Percentiles rank a stretch among this genome's conserved stretches.
phyloP scores from a whole-genome alignment of 2,329 filamentous ascomycete genomes.

The Basipetospora chlamydospora region DNA sequence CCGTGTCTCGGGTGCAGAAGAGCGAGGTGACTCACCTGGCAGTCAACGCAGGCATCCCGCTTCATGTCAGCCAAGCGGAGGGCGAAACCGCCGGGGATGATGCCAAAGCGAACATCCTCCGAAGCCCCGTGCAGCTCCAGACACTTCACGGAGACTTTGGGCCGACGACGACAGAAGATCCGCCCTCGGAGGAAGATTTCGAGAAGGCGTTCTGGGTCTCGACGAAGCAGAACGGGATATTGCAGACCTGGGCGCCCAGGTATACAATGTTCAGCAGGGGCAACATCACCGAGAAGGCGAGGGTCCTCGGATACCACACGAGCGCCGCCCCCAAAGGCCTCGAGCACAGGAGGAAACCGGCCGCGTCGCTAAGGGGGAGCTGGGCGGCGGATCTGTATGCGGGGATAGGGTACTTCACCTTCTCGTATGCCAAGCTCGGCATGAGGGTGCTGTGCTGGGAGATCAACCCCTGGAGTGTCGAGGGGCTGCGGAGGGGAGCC shows the following conservation, averaged over 20 bases:
- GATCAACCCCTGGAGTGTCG: slow-evolving; percentile 75
- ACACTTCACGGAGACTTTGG: slow-evolving; percentile 68
- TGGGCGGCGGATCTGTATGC: slow-evolving; percentile 69
- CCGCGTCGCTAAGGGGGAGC: background rate
- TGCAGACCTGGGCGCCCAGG: slow-evolving; percentile 73
- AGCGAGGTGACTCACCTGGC: slow-evolving; percentile 39
- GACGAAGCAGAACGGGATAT: slow-evolving; percentile 63
- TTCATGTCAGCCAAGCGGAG: slow-evolving; percentile 16
- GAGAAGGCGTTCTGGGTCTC: slow-evolving; percentile 60
- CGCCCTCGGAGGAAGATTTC: slow-evolving; percentile 39
- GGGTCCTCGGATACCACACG: slow-evolving; percentile 44
- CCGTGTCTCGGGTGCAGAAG: slow-evolving; percentile 27
- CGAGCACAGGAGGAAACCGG: background rate
- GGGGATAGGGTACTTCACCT: slow-evolving; percentile 88
- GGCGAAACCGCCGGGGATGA: background rate
- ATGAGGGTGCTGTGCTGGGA: slow-evolving; percentile 76
- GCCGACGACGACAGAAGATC: slow-evolving; percentile 17
- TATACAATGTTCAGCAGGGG: slow-evolving; percentile 93
- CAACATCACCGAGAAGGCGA: slow-evolving; percentile 77
- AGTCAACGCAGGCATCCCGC: slow-evolving; percentile 46
- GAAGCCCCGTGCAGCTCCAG: slow-evolving; percentile 55
- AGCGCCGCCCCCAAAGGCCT: slow-evolving; percentile 2
- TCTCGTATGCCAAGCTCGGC: slow-evolving; percentile 63
- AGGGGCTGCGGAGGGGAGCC: slow-evolving; percentile 67
- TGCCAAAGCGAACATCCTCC: slow-evolving; percentile 48